Conservation (phyloP, 1,139 yeast species). For the Hyphopichia wangnamkhiaoensis region DNA sequence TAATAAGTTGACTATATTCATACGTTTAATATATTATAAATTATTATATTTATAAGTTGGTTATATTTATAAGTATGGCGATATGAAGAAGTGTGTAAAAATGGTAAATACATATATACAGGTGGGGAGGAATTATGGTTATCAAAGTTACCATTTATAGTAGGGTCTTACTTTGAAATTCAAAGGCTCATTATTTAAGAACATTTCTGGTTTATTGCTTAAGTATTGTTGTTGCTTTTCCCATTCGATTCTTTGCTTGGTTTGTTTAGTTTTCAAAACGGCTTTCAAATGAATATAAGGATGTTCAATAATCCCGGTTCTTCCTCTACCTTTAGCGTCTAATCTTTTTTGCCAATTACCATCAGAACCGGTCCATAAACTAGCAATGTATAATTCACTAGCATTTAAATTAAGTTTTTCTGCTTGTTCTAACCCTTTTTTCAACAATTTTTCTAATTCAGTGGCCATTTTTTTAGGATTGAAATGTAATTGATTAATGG, state of each 20-base stretch:
- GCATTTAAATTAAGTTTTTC: conserved; percentile 57
- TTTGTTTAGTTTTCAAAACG: conserved; percentile 65
- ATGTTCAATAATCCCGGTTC: conserved; percentile 77
- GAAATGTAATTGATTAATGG: conserved; percentile 92
- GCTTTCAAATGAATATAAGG: conserved; percentile 81
- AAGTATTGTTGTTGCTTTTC: conserved; percentile 50
- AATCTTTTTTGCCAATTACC: conserved; percentile 70
- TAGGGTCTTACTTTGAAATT: conserved; percentile 44
- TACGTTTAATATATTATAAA: too few species aligned
- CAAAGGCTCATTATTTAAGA: conserved; percentile 47
- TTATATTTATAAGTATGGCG: too few species aligned
- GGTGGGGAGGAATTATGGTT: too few species aligned
- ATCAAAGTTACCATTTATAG: conserved; percentile 45
- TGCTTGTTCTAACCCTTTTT: conserved; percentile 73
- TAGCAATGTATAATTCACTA: conserved; percentile 68
- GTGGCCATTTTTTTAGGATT: conserved; percentile 76
- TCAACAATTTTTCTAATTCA: conserved; percentile 75
- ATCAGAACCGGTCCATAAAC: conserved; percentile 92
- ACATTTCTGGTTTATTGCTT: conserved; percentile 47
- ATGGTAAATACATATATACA: too few species aligned
- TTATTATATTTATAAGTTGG: too few species aligned
- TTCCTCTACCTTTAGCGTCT: conserved; percentile 91
- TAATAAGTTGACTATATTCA: too few species aligned
- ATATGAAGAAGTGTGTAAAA: too few species aligned
- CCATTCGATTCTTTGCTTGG: conserved; percentile 60